Conservation (phyloP, 768 basidiomycete genomes). For the Tulasnella calospora region DNA sequence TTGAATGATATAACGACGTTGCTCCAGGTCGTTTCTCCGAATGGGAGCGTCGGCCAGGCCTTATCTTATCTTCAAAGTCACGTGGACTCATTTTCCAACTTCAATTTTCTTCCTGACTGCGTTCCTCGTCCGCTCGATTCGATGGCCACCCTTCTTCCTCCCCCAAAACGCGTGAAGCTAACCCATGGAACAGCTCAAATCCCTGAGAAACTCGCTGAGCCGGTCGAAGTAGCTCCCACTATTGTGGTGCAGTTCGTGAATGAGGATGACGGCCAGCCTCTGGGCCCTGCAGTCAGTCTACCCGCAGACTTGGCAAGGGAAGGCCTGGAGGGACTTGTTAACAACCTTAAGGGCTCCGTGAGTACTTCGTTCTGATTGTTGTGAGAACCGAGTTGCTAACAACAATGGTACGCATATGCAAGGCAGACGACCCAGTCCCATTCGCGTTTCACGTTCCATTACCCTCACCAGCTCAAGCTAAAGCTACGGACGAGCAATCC, state of each 20-base stretch:
- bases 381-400: slow-evolving; percentile 23
- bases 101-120: slow-evolving; percentile 5
- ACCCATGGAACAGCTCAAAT: slow-evolving; percentile 49
- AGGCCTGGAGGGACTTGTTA: slow-evolving; percentile 81
- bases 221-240: slow-evolving; percentile 44
- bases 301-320: slow-evolving; percentile 83
- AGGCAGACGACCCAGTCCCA: slow-evolving; percentile 86
- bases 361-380: slow-evolving; percentile 31
- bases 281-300: slow-evolving; percentile 84
- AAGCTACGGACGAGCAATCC: slow-evolving; percentile 26
- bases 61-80: neutral
- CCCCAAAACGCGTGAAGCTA: slow-evolving; percentile 80
- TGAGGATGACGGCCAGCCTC: slow-evolving; percentile 71
- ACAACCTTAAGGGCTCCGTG: slow-evolving; percentile 75
- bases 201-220: slow-evolving; percentile 29
- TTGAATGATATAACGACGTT: too few relatives aligned
- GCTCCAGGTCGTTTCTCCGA: neutral
- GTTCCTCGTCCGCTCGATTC: neutral
- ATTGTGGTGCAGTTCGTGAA: slow-evolving; percentile 90
- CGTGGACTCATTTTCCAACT: neutral
- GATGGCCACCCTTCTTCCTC: slow-evolving; percentile 84
- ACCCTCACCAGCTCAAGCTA: slow-evolving; percentile 48
- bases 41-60: neutral
- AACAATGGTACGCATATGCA: neutral
- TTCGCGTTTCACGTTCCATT: slow-evolving; percentile 84